phyloP scores from a whole-genome alignment of 352 stramenopile species.

The Phytophthora pisi region DNA sequence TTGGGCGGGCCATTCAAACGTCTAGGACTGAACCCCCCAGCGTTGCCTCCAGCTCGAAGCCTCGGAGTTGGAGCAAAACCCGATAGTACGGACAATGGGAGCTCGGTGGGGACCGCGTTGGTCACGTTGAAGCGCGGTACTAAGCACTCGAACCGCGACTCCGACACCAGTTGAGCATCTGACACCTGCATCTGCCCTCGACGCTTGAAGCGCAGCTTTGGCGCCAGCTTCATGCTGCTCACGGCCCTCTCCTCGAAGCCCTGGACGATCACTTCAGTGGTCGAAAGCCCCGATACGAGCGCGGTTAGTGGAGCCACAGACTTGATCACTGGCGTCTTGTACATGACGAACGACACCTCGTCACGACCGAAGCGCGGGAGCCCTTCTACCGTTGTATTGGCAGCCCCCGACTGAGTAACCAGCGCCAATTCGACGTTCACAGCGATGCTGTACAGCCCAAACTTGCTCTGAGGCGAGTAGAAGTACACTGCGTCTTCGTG shows the following conservation, averaged over 20 bases:
- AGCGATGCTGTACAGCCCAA: constrained; percentile 71
- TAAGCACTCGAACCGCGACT: constrained; percentile 54
- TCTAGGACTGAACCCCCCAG: constrained; percentile 13
- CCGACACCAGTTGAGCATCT: constrained; percentile 46
- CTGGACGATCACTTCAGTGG: constrained; percentile 61
- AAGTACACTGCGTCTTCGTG: constrained; percentile 75
- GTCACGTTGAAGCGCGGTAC: constrained; percentile 73
- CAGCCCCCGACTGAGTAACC: constrained; percentile 3
- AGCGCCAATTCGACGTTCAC: constrained; percentile 61
- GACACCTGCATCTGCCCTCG: constrained; percentile 79
- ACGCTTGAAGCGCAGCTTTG: constrained; percentile 68
- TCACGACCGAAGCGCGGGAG: constrained; percentile 57
- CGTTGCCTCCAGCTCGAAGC: constrained; percentile 6
- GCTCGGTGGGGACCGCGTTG: constrained; percentile 46
- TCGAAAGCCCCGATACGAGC: constrained; percentile 55
- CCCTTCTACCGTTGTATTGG: background rate
- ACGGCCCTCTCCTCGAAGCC: constrained; percentile 65
- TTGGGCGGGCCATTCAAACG: constrained; percentile 27
- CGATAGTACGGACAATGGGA: constrained; percentile 25
- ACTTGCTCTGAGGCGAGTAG: constrained; percentile 78
- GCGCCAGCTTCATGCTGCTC: constrained; percentile 39
- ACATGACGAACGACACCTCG: constrained; percentile 75
- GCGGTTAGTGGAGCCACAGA: constrained; percentile 42
- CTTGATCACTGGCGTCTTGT: constrained; percentile 67
- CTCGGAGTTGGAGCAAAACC: constrained; percentile 14